phyloP scores from a whole-genome alignment of 116 monocot species.

The Trichopus zeylanicus region DNA sequence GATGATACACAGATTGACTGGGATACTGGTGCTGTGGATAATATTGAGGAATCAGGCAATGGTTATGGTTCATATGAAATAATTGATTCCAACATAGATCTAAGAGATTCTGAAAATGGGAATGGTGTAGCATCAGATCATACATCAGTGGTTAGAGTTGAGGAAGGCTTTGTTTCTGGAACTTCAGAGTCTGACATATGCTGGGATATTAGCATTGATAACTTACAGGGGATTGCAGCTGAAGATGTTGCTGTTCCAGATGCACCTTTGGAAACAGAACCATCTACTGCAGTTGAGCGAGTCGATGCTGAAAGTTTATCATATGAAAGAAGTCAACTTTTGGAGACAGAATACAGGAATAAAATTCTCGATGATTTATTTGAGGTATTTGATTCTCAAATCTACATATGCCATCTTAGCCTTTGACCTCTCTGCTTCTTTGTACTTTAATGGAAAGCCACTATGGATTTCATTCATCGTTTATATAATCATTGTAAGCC shows the following conservation, averaged over 20 bases:
- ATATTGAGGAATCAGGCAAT: constrained; percentile 50
- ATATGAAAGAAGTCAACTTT: constrained; percentile 69
- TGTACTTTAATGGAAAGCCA: too few species aligned
- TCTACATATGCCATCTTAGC: too few species aligned
- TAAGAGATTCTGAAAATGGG: constrained; percentile 30
- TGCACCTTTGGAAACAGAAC: constrained; percentile 16
- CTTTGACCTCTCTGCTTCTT: too few species aligned
- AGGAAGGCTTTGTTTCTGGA: constrained; percentile 21
- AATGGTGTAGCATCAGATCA: constrained; percentile 27
- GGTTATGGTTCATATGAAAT: constrained; percentile 80
- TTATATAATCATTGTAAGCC: too few species aligned
- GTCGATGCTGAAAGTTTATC: constrained; percentile 9
- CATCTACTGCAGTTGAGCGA: constrained; percentile 14
- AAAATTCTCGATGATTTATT: constrained; percentile 92
- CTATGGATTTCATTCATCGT: too few species aligned
- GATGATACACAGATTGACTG: constrained; percentile 86
- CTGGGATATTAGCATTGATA: constrained; percentile 85
- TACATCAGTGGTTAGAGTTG: constrained; percentile 14
- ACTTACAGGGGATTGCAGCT: constrained; percentile 30
- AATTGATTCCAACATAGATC: constrained; percentile 50
- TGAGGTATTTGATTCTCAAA: constrained; percentile 62
- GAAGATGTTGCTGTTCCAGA: constrained; percentile 31
- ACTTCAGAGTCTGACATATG: constrained; percentile 59
- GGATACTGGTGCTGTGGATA: constrained; percentile 56
- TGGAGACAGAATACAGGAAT: constrained; percentile 95